Evolutionary conservation across 2,329 filamentous ascomycete genomes (phyloP), one percentile per base, ranked within the genome.

Genomic region (Trichophyton mentagrophytes): DNA sequence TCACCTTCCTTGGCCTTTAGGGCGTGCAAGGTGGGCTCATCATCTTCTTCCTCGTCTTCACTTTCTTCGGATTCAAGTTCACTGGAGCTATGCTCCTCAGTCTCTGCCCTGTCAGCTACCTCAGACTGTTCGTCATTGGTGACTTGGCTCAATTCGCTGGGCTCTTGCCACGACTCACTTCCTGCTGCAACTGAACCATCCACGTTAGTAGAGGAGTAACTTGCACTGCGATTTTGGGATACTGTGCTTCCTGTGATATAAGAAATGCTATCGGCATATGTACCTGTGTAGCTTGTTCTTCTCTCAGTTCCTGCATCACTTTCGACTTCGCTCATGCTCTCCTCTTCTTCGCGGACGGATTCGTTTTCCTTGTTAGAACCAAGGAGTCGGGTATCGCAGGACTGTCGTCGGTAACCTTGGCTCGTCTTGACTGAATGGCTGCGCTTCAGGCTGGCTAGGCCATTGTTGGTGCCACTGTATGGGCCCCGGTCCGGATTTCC

Each of bases 371-470:
- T 86, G 68, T 79, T 76, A 7, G 73, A 71, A 40, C 72, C 63
- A 3, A 73, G 73, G 57, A 66, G 71, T 36, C 73, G 77, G 15
- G 81, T 82, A 33, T 80, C 83, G 86, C 87, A 90, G 68, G 86
- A 89, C 49, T 80, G 77, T 74, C 90, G 90, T 56, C 87, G 80
- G 55, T 82, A 70, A 0, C 77, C 75, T 33, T 53, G 49, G 27
- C 79, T 78, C 30, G 83, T 83, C 67, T 88, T 85, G 65, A 90
- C 87, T 61, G 87, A 90, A 70, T 91, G 87, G 71, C 87, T 91
- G 63, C 88, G 82, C 75, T 86, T 87, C 65, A 95, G 79, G 55
- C 82, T 84, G 20, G 82, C 80, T 47, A 77, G 69, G 7, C 57
- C 40, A 27, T 73, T 75, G 56, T 73, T 72, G 46, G 69, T 71